Evolutionary conservation across 2,329 filamentous ascomycete genomes (phyloP).

Genomic region (Ophiostoma tasmaniense): DNA sequence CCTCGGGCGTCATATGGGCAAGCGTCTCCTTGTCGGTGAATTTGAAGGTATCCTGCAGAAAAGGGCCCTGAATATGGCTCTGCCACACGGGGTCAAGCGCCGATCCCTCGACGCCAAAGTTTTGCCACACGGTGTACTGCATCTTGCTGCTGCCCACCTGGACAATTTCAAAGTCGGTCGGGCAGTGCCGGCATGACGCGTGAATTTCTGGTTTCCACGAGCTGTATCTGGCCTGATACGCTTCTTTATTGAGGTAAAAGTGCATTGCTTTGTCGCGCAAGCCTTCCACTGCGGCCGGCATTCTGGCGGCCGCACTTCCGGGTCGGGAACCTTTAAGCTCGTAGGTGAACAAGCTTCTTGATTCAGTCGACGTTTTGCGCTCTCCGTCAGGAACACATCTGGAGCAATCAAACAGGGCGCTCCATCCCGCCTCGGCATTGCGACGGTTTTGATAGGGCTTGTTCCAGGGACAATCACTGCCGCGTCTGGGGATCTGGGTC

Average conservation of each 20-base stretch:
- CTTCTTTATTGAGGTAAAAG: too few species aligned
- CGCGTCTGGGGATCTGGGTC: neutral
- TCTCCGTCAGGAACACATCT: too few species aligned
- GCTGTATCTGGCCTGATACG: too few species aligned
- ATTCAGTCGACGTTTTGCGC: too few species aligned
- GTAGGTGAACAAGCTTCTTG: neutral
- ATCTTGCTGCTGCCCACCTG: neutral
- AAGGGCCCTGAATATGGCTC: neutral
- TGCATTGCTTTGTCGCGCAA: neutral
- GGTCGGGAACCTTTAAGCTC: neutral
- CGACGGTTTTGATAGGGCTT: too few species aligned
- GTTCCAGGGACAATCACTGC: too few species aligned
- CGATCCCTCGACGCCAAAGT: neutral
- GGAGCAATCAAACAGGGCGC: too few species aligned
- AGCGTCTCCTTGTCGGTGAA: neutral
- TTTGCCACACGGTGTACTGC: neutral
- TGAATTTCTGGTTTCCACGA: too few species aligned
- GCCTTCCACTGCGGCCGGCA: neutral
- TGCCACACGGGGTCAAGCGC: neutral
- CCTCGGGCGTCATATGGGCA: neutral
- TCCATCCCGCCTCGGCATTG: too few species aligned
- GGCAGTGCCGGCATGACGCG: neutral
- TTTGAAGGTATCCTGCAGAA: neutral
- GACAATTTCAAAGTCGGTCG: neutral
- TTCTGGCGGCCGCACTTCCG: neutral